A percentile compares a stretch with the other conserved stretches of the same genome.
Conservation (phyloP, 495 filamentous ascomycete genomes). For the Aspergillus incahuasiensis region DNA sequence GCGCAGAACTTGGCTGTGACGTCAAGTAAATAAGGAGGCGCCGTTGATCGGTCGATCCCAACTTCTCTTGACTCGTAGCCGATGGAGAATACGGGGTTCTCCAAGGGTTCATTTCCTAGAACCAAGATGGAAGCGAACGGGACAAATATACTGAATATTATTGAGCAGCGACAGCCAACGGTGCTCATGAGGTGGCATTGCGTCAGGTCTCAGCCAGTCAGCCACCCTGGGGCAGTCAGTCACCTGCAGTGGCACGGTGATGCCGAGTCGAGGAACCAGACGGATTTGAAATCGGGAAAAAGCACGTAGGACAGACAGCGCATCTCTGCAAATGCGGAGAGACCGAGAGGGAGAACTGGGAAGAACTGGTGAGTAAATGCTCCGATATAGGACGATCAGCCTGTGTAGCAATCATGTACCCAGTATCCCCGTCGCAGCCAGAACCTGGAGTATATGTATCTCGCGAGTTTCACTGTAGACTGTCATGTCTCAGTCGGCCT, state of each 20-base stretch:
- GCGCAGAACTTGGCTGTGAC: not conserved
- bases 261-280: not conserved
- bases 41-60: not conserved
- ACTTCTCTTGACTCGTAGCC: not conserved
- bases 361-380: not conserved
- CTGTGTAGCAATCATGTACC: not conserved
- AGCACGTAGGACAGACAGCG: not conserved
- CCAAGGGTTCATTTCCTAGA: not conserved
- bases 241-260: not conserved
- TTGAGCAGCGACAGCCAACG: not conserved
- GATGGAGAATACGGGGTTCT: not conserved
- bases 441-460: not conserved
- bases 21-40: not conserved
- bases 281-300: not conserved
- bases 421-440: not conserved
- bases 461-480: not conserved
- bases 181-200: not conserved
- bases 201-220: too few species aligned
- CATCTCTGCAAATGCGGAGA: not conserved
- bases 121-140: not conserved
- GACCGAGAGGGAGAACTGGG: not conserved
- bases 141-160: too few species aligned
- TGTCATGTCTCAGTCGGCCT: not conserved
- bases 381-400: not conserved
- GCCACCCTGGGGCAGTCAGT: too few species aligned